Percentiles rank a stretch among this genome's conserved stretches.
Evolutionary conservation across 768 basidiomycete species (phyloP).

Genomic region (Harrya chromipes): DNA sequence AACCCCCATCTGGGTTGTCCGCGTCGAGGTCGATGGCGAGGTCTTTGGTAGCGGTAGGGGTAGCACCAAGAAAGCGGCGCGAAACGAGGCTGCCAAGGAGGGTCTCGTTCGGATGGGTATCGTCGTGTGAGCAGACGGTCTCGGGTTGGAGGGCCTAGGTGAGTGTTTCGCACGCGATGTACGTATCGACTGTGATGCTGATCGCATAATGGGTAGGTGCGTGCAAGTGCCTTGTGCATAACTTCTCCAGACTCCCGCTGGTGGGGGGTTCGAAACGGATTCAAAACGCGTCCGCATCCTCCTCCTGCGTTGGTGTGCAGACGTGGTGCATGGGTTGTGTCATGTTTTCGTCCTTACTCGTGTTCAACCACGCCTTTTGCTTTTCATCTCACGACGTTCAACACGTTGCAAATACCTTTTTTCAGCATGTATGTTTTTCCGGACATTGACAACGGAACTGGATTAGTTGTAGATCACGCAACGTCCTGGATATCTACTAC

Average conservation of each 20-base stretch:
- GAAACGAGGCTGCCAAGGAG: constrained; percentile 79
- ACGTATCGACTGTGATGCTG: not conserved
- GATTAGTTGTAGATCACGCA: not conserved
- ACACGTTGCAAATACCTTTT: not conserved
- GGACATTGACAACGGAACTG: not conserved
- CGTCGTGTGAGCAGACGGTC: constrained; percentile 32
- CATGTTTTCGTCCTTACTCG: not conserved
- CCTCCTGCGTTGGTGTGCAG: constrained; percentile 63
- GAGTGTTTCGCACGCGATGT: constrained; percentile 27
- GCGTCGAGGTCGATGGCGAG: constrained; percentile 58
- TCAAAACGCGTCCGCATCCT: constrained; percentile 6
- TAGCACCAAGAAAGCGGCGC: constrained; percentile 73
- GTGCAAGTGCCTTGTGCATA: constrained; percentile 38
- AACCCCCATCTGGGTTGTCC: constrained; percentile 77
- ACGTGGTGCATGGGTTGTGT: constrained; percentile 43
- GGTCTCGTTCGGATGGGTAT: constrained; percentile 62
- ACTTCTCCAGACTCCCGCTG: constrained; percentile 58
- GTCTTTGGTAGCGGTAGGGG: constrained; percentile 62
- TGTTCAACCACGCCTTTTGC: constrained; percentile 1
- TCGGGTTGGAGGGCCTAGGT: constrained; percentile 18
- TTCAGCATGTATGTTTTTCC: too few species aligned
- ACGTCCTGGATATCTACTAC: not conserved
- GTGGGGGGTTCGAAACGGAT: constrained; percentile 30
- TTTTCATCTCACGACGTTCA: not conserved
- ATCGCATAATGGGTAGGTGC: not conserved